Evolutionary conservation across 768 basidiomycete species (phyloP).

Genomic region (Nidula microcarpa): DNA sequence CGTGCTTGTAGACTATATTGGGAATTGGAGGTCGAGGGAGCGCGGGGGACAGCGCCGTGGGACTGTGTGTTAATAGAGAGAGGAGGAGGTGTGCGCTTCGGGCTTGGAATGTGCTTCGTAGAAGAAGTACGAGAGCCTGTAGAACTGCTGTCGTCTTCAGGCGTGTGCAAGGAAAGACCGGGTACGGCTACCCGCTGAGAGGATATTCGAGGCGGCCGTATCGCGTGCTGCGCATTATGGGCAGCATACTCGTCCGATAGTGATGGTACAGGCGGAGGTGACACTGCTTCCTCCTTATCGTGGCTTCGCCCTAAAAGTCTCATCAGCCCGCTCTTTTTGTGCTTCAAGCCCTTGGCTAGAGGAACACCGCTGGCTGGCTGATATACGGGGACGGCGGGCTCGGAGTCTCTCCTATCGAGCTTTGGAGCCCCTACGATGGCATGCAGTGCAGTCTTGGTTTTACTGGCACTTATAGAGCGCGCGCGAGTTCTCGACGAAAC

Average conservation of each 20-base stretch:
- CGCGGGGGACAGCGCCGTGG: constrained; percentile 13
- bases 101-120: constrained; percentile 13
- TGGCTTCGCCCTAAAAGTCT: constrained; percentile 57
- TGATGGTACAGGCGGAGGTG: constrained; percentile 57
- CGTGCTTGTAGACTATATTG: constrained; percentile 14
- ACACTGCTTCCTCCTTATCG: constrained; percentile 41
- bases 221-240: constrained; percentile 16
- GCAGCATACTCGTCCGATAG: constrained; percentile 34
- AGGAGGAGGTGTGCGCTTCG: constrained; percentile 33
- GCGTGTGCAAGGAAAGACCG: constrained; percentile 24
- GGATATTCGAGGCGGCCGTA: constrained; percentile 20
- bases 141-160: constrained; percentile 4
- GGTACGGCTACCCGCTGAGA: constrained; percentile 40
- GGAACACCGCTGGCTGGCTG: constrained; percentile 9
- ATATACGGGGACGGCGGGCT: constrained; percentile 17
- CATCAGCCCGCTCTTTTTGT: constrained; percentile 83
- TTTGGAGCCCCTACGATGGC: constrained; percentile 37
- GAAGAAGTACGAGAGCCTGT: neutral
- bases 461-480: constrained; percentile 63
- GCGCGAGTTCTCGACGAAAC: constrained; percentile 30
- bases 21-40: constrained; percentile 15
- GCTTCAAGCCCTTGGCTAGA: constrained; percentile 52
- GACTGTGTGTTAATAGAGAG: constrained; percentile 38
- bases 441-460: constrained; percentile 45
- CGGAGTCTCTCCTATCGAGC: constrained; percentile 41